phyloP scores from a whole-genome alignment of 2,329 filamentous ascomycete species.

The Fusarium nanum region DNA sequence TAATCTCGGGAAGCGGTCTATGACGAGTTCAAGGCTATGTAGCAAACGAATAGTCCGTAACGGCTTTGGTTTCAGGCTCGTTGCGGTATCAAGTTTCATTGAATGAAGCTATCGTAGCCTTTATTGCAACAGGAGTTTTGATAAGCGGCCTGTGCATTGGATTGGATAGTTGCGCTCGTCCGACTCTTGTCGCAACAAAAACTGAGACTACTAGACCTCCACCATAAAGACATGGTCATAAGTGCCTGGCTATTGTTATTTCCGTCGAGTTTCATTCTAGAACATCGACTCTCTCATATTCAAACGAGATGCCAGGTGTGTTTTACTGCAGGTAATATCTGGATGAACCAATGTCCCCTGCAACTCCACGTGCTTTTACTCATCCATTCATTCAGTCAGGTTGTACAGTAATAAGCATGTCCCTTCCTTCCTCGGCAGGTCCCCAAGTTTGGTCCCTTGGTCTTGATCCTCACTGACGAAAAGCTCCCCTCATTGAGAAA shows the following conservation, averaged over 20 bases:
- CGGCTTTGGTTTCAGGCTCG: slow-evolving; percentile 18
- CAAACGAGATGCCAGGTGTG: neutral
- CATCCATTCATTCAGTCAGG: neutral
- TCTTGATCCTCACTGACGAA: neutral
- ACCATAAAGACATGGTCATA: neutral
- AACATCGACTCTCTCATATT: neutral
- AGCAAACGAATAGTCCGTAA: slow-evolving; percentile 5
- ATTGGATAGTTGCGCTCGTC: neutral
- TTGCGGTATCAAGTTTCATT: neutral
- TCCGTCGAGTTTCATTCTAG: neutral
- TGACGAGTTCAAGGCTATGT: slow-evolving; percentile 33
- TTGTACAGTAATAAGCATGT: slow-evolving; percentile 5
- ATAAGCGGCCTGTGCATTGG: neutral
- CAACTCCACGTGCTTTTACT: slow-evolving; percentile 20
- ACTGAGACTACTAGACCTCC: neutral
- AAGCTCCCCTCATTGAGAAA: neutral
- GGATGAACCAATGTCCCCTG: neutral
- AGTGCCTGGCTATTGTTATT: neutral
- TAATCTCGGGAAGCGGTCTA: slow-evolving; percentile 32
- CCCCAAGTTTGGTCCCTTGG: slow-evolving; percentile 3
- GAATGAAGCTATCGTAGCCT: slow-evolving; percentile 3
- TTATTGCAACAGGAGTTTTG: neutral
- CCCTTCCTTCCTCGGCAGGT: slow-evolving; percentile 20
- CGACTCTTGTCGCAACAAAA: neutral
- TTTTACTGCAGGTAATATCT: neutral